A percentile compares a stretch with the other conserved stretches of the same genome.
Conservation (phyloP, 2,329 filamentous ascomycete species). For the Emmonsiellopsis sp. region DNA sequence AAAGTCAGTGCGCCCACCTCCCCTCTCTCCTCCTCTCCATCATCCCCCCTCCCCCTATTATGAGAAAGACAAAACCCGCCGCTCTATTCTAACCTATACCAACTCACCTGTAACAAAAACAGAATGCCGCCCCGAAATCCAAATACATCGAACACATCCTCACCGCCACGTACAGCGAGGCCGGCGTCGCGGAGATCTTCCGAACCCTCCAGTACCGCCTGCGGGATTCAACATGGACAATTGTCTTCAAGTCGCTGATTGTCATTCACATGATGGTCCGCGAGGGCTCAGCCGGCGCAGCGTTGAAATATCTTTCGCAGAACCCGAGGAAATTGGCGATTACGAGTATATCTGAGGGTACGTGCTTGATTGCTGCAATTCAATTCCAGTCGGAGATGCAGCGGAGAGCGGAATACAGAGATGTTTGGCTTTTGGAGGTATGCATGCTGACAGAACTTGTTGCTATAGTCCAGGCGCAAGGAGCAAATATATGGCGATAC, state of each 20-base stretch:
- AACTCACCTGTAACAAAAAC: constrained; percentile 1
- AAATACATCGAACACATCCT: constrained; percentile 99
- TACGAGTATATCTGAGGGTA: constrained; percentile 86
- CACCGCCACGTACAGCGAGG: constrained; percentile 87
- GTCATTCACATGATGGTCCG: constrained; percentile 96
- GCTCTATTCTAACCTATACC: not conserved
- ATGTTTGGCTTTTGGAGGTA: not conserved
- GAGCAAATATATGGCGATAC: constrained; percentile 88
- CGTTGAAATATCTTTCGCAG: constrained; percentile 72
- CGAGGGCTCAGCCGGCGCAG: constrained; percentile 83
- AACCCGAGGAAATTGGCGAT: constrained; percentile 78
- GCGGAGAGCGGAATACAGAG: not conserved
- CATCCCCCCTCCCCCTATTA: not conserved
- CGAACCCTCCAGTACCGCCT: constrained; percentile 79
- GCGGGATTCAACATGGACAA: constrained; percentile 97
- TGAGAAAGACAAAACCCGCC: not conserved
- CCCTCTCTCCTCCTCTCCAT: not conserved
- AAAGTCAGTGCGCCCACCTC: constrained; percentile 53
- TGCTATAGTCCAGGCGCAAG: constrained; percentile 74
- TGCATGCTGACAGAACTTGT: constrained; percentile 30
- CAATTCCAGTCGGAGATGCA: not conserved
- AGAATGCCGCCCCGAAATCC: constrained; percentile 93
- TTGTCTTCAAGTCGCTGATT: constrained; percentile 95
- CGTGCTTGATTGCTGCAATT: constrained; percentile 23
- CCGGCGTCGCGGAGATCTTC: constrained; percentile 92